Conservation (phyloP, 2,329 filamentous ascomycete genomes). For the Neofusicoccum sp. region DNA sequence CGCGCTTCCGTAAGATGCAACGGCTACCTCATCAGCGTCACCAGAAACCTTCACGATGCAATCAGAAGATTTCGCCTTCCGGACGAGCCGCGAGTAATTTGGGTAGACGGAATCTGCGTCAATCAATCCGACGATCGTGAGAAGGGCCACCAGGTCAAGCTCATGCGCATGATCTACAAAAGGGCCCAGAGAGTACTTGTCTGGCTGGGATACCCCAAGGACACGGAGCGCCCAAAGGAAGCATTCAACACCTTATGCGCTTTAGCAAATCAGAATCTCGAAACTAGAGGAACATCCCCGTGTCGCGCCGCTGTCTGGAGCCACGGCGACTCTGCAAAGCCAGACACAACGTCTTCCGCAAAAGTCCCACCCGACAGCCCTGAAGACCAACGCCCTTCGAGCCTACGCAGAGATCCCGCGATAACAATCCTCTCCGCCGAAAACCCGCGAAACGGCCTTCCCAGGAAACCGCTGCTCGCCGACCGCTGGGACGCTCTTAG, state of each 20-base stretch:
- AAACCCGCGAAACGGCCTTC: no score
- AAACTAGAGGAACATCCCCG: no score
- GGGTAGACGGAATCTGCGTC: conserved; percentile 23
- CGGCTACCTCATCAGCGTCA: background rate
- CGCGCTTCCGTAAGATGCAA: background rate
- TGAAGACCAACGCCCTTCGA: no score
- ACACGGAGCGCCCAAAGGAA: background rate
- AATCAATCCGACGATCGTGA: conserved; percentile 20
- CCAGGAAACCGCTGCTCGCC: background rate
- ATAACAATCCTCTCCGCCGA: no score
- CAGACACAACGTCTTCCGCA: no score
- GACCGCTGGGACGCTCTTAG: background rate
- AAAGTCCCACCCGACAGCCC: no score
- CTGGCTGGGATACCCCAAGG: conserved; percentile 19
- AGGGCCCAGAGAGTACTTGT: conserved; percentile 15
- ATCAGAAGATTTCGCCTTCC: background rate
- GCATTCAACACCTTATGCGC: background rate
- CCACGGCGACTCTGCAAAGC: no score
- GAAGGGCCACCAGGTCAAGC: conserved; percentile 16
- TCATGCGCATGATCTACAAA: conserved; percentile 22
- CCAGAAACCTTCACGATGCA: background rate
- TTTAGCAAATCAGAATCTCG: background rate
- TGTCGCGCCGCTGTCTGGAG: no score
- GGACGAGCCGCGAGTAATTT: background rate
- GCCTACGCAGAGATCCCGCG: no score